Base-by-base conservation (phyloP, 2,329 filamentous ascomycete species). In the Thyridium curvatum region DNA sequence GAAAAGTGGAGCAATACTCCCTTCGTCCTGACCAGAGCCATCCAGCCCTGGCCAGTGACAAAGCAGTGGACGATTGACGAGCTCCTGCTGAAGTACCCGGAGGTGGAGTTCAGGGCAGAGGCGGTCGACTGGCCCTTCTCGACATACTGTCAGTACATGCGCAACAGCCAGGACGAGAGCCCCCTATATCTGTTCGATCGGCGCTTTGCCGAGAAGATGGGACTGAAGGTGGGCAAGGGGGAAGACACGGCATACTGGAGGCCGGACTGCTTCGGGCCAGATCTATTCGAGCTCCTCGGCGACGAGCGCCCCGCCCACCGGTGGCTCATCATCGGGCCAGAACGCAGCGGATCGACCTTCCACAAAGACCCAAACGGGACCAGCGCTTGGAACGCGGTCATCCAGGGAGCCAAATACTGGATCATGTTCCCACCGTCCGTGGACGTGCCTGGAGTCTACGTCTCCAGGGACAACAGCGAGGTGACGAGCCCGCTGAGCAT, bases 381-480 rank as follows among this genome's bases (percentile, higher is more conserved):
- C 14, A 84, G 81, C 51, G 91, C 93, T 0, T 97, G 91, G 93
- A 97, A 97, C 57, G 91, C 90, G 1, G 87, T 96, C 12, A 69
- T 97, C 18, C 79, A 84, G 42, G 93, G 91, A 5, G 79, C 83
- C 28, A 97, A 97, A 57, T 97, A 97, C 69, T 97, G 93, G 91
- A 91, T 97, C 59, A 94, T 97, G 88, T 97, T 97, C 55, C 89
- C 88, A 0, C 84, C 86, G 0, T 79, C 79, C 0, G 76, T 80
- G 1, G 72, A 81, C 4, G 89, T 93, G 7, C 91, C 91, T 0
- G 91, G 91, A 4, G 90, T 97, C 30, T 94, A 84, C 51, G 86
- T 96, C 32, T 94, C 86, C 4, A 73, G 81, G 30, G 93, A 97
- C 55, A 84, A 87, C 55, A 90, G 86, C 55, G 91, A 97, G 62